A percentile compares a stretch with the other conserved stretches of the same genome.
These are phyloP conservation scores for Aureobasidium uvarum DNA, from an alignment of 2,329 filamentous ascomycete species.

Conservation along the genomic window DNA sequence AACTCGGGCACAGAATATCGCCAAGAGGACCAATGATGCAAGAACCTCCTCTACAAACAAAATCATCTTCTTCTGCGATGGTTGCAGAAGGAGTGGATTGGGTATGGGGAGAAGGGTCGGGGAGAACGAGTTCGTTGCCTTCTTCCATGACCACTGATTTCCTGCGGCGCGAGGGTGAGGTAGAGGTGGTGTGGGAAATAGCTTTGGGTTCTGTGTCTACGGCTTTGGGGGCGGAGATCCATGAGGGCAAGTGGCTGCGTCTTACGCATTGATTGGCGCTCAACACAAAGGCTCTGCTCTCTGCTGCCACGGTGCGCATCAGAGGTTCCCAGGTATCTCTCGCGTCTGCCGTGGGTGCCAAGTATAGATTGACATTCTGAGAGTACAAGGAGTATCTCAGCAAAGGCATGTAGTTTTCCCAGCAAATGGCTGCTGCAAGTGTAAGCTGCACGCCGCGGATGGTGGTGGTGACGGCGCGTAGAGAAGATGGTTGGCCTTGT, in stretches of 20 bases:
- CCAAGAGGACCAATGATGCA: constrained; percentile 78
- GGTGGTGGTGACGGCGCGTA: constrained; percentile 73
- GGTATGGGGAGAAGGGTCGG: constrained; percentile 31
- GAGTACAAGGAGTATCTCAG: constrained; percentile 78
- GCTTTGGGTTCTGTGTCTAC: background rate
- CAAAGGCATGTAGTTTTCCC: constrained; percentile 96
- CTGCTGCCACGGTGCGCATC: constrained; percentile 77
- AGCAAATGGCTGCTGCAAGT: constrained; percentile 85
- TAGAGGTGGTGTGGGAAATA: background rate
- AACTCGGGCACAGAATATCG: constrained; percentile 72
- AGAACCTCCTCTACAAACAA: constrained; percentile 72
- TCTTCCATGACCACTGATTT: constrained; percentile 43
- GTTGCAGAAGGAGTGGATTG: constrained; percentile 23
- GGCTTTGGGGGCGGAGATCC: constrained; percentile 48
- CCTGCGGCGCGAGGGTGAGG: constrained; percentile 8
- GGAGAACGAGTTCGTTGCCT: constrained; percentile 56
- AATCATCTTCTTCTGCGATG: constrained; percentile 43
- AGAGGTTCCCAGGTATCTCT: constrained; percentile 78
- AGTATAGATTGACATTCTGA: constrained; percentile 88
- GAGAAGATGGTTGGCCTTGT: constrained; percentile 74
- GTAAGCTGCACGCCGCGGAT: constrained; percentile 78
- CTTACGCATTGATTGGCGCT: constrained; percentile 80
- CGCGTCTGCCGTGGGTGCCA: constrained; percentile 84
- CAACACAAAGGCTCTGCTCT: constrained; percentile 82
- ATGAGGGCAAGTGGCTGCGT: constrained; percentile 56